Conservation (phyloP, 441 rosid genomes). For the Metrosideros polymorpha region DNA sequence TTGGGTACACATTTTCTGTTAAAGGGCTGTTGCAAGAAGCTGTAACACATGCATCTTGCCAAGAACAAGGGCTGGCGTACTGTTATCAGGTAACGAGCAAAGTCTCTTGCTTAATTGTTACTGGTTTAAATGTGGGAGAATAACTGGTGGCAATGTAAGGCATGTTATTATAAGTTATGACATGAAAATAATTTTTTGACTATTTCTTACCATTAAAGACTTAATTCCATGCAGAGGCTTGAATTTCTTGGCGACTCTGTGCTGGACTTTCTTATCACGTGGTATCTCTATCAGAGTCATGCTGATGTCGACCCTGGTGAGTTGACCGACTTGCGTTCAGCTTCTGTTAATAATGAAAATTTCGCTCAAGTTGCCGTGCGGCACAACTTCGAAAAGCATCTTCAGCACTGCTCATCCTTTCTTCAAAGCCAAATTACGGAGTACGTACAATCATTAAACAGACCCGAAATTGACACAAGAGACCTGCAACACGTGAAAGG, state of each 20-base stretch:
- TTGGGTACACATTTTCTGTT: constrained; percentile 45
- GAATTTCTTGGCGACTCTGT: constrained; percentile 95
- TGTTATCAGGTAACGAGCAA: constrained; percentile 57
- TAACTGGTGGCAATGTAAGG: neutral
- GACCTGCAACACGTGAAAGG: constrained; percentile 37
- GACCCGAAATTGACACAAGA: constrained; percentile 25
- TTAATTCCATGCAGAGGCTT: constrained; percentile 56
- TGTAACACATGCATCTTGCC: constrained; percentile 59
- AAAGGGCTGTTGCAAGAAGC: constrained; percentile 87
- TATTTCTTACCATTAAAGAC: neutral
- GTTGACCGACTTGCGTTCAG: constrained; percentile 89
- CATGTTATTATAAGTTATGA: neutral
- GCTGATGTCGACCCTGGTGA: constrained; percentile 67
- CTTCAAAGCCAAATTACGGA: constrained; percentile 52
- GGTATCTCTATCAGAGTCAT: constrained; percentile 65
- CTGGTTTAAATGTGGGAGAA: neutral
- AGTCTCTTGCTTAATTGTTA: neutral
- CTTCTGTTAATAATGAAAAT: constrained; percentile 74
- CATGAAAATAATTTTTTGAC: neutral
- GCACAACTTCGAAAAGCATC: constrained; percentile 46
- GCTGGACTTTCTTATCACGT: constrained; percentile 79
- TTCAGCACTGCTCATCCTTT: constrained; percentile 38
- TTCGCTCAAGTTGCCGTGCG: constrained; percentile 80
- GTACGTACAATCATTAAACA: constrained; percentile 37
- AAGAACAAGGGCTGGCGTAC: constrained; percentile 30